Evolutionary conservation across 352 stramenopile species (phyloP), one percentile per base, ranked within the genome.

Genomic region (Pythium guiyangense): DNA sequence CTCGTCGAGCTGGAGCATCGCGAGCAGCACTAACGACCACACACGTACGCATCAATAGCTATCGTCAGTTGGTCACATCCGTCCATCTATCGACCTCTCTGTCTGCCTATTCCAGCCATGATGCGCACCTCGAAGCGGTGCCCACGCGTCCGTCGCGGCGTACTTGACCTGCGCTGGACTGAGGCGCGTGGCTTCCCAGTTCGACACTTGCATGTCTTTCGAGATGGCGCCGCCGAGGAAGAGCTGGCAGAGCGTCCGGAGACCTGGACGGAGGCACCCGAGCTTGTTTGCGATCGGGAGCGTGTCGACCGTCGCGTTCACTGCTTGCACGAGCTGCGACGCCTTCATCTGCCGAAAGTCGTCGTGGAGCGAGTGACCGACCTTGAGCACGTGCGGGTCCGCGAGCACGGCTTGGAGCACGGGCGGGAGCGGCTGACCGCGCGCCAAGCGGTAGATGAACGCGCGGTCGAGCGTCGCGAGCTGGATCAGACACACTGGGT

Each of bases 121-220:
- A 62, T 9, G 56, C 64, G 37, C 64, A 90, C 83, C 79, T 82
- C 74, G 70, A 43, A 91, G 49, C 2, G 84, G 81, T 14, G 81
- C 73, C 81, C 80, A 94, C 0, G 84, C 84, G 51, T 94, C 84
- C 9, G 84, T 92, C 8, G 84, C 84, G 3, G 82, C 84, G 63
- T 94, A 94, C 29, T 57, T 71, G 54, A 94, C 86, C 64, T 94
- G 84, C 31, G 81, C 75, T 11, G 64, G 52, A 40, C 70, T 90
- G n/a, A 94, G 74, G 9, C 66, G 56, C 6, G 72, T 53, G 18
- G 79, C 74, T 58, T 92, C 84, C 84, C 82, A 94, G 63, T 94
- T 79, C 18, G 84, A 94, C 20, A 92, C 79, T 58, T 94, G 84
- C 84, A 94, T 92, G 46, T 87, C 73, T 60, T 94, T 94, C 35